Conservation (phyloP, 768 basidiomycete species). For the Bullera alba region DNA sequence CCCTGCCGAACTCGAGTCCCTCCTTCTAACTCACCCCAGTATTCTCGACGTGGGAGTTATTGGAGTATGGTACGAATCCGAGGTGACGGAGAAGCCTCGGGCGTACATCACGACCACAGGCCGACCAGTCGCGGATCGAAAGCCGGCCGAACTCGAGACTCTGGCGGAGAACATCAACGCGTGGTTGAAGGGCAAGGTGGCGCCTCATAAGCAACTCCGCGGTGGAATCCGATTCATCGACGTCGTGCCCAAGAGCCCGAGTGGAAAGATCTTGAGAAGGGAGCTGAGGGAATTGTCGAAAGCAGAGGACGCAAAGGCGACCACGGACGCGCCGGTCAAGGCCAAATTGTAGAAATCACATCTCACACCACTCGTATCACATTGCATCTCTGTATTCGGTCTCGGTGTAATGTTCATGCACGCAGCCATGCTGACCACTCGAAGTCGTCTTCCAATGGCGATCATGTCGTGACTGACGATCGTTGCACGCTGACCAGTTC, state of each 20-base stretch:
- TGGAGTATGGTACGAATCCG: slow-evolving; percentile 59
- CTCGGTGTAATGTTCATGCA: too few species aligned
- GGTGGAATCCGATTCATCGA: slow-evolving; percentile 62
- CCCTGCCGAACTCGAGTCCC: slow-evolving; percentile 74
- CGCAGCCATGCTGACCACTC: too few species aligned
- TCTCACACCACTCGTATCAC: too few species aligned
- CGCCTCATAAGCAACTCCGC: slow-evolving; percentile 66
- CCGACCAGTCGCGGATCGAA: slow-evolving; percentile 18
- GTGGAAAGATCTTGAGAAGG: slow-evolving; percentile 79
- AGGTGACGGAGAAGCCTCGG: slow-evolving; percentile 78
- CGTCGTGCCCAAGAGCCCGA: slow-evolving; percentile 67
- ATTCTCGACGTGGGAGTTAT: slow-evolving; percentile 76
- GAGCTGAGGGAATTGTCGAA: slow-evolving; percentile 65
- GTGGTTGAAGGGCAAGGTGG: slow-evolving; percentile 64
- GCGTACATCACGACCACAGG: slow-evolving; percentile 46
- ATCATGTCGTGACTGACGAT: too few species aligned
- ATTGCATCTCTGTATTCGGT: too few species aligned
- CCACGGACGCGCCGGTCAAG: too few species aligned
- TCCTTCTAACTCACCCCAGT: slow-evolving; percentile 66
- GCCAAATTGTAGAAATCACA: slow-evolving; percentile 22
- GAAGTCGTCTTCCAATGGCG: too few species aligned
- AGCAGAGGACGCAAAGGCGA: slow-evolving; percentile 48
- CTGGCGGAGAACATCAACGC: slow-evolving; percentile 55
- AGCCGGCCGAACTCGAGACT: slow-evolving; percentile 43
- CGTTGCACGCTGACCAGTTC: too few species aligned